These are phyloP conservation scores for Kodamaea derodonti DNA, from an alignment of 1,139 yeast species.

Conservation along the genomic window DNA sequence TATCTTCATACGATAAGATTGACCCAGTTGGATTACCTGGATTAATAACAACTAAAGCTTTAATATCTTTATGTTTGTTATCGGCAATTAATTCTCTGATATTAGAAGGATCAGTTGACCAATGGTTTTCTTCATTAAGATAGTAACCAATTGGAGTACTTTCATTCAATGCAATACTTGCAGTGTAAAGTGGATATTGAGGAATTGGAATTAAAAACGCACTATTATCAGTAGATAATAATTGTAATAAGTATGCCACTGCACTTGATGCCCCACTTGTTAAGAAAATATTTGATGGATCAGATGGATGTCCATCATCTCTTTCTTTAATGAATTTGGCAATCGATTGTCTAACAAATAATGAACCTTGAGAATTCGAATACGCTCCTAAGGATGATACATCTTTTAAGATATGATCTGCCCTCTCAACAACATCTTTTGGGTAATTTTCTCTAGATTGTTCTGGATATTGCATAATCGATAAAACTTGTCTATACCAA, in stretches of 20 bases:
- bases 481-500: slow-evolving; percentile 89
- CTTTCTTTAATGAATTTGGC: slow-evolving; percentile 75
- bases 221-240: slow-evolving; percentile 59
- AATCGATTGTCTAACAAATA: slow-evolving; percentile 65
- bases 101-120: slow-evolving; percentile 77
- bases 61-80: slow-evolving; percentile 54
- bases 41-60: slow-evolving; percentile 86
- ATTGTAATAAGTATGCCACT: slow-evolving; percentile 68
- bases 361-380: slow-evolving; percentile 87
- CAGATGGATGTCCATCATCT: slow-evolving; percentile 56
- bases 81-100: slow-evolving; percentile 55
- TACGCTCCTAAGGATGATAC: slow-evolving; percentile 92
- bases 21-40: slow-evolving; percentile 99
- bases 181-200: slow-evolving; percentile 94
- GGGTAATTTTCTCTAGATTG: slow-evolving; percentile 45
- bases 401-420: slow-evolving; percentile 52
- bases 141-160: slow-evolving; percentile 86
- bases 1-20: slow-evolving; percentile 60
- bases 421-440: slow-evolving; percentile 69
- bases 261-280: slow-evolving; percentile 96
- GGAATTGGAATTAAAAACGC: slow-evolving; percentile 96
- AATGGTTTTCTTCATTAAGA: slow-evolving; percentile 70
- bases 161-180: slow-evolving; percentile 78
- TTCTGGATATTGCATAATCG: slow-evolving; percentile 81
- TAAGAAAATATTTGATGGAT: slow-evolving; percentile 70